phyloP scores from a whole-genome alignment of 352 stramenopile species.

The Phytophthora colocasiae region DNA sequence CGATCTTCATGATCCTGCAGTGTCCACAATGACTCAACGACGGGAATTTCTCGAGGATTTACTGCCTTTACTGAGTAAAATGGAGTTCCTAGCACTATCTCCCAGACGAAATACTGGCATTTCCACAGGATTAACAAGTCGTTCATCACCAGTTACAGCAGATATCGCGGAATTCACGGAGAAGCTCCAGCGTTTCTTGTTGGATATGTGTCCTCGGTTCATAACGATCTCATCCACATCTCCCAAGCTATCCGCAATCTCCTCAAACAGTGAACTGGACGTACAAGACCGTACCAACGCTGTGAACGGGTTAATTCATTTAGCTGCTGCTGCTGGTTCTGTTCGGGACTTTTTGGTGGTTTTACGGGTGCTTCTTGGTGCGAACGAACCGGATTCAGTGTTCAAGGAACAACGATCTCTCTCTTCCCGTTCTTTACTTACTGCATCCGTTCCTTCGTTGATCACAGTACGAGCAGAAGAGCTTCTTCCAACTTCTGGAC shows the following conservation, averaged over 20 bases:
- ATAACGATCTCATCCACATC: slow-evolving; percentile 28
- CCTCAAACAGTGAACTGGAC: slow-evolving; percentile 37
- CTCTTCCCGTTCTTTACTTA: slow-evolving; percentile 32
- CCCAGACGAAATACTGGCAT: slow-evolving; percentile 10
- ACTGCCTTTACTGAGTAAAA: slow-evolving; percentile 43
- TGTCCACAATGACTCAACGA: slow-evolving; percentile 28
- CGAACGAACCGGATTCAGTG: slow-evolving; percentile 18
- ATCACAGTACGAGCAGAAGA: slow-evolving; percentile 25
- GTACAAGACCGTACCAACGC: slow-evolving; percentile 53
- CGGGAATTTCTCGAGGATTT: slow-evolving; percentile 60
- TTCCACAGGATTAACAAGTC: slow-evolving; percentile 4
- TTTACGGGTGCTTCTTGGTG: slow-evolving; percentile 61
- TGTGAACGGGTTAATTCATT: slow-evolving; percentile 58
- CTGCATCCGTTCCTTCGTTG: slow-evolving; percentile 40
- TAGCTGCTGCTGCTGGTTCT: slow-evolving; percentile 60
- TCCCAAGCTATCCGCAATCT: slow-evolving; percentile 43
- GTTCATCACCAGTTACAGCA: slow-evolving; percentile 1
- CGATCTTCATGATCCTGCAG: slow-evolving; percentile 35
- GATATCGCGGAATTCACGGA: slow-evolving; percentile 40
- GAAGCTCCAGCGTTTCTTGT: slow-evolving; percentile 52
- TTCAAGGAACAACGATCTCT: slow-evolving; percentile 36
- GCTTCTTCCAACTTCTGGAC: slow-evolving; percentile 11
- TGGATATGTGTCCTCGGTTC: slow-evolving; percentile 46
- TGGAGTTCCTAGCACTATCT: slow-evolving; percentile 52
- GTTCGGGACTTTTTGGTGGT: slow-evolving; percentile 66